Base-by-base conservation (phyloP, 495 filamentous ascomycete genomes). In the Aspergillus baeticus region DNA sequence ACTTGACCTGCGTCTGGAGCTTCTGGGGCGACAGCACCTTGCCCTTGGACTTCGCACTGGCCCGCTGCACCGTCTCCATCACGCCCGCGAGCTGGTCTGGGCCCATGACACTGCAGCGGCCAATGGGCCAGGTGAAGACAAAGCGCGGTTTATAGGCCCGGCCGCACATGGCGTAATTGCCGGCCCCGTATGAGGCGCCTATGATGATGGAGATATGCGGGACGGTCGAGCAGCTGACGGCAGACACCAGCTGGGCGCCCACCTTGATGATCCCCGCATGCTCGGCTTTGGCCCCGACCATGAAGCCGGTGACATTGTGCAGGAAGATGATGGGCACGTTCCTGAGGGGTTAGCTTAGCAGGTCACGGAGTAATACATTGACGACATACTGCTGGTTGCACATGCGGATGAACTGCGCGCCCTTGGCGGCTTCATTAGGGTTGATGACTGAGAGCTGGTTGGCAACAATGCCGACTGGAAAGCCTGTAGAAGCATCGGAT, bases 91-190 rank as follows among this genome's bases (percentile, higher is more conserved):
- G 37, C 48, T 69, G 66, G 15, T 69, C 69, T 0, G 69, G 63
- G 0, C 69, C 69, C 69, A 71, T 71, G 0, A 71, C 69, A 18
- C 66, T 67, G 46, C 69, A 71, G 1, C 67, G 67, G 10, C 69
- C 65, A 1, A 55, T 71, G 2, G 66, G 66, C 69, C 69, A 71
- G 21, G 69, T 61, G 49, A 71, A 71, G 2, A 71, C 18, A 39
- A 71, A 69, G 0, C 69, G 63, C 0, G 69, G 69, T 3, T 49
- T 54, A 38, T 69, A 71, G 3, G 69, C 13, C 5, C 69, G 42
- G 1, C 69, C 69, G 48, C 69, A 71, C 69, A 71, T 71, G 5
- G 69, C 69, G 43, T 71, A 71, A 46, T 71, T 71, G 0, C 69
- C 69, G 10, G 69, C 69, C 3, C 69, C 69, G 45, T 71, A 71